Conservation (phyloP, 306 rosid species). For the Quercus parvula region DNA sequence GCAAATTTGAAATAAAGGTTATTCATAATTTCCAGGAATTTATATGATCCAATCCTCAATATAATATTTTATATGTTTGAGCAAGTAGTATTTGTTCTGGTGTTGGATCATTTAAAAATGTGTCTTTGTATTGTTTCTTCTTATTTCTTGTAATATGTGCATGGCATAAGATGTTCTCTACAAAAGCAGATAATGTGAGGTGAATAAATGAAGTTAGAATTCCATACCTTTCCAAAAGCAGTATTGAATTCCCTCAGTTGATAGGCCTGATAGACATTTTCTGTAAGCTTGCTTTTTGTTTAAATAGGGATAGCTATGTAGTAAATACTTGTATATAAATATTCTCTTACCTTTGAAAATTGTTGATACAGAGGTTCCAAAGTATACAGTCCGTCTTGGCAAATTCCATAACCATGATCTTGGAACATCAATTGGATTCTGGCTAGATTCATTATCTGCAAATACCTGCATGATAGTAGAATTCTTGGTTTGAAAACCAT, state of each 20-base stretch:
- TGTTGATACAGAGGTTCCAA: slow-evolving; percentile 79
- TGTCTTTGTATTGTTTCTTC: neutral
- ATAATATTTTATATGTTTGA: neutral
- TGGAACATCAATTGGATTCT: slow-evolving; percentile 68
- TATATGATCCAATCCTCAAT: neutral
- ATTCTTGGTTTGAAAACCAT: neutral
- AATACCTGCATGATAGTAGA: slow-evolving; percentile 57
- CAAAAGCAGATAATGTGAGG: slow-evolving; percentile 2
- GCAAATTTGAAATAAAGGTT: too few species aligned
- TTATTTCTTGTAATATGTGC: neutral
- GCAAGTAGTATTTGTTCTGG: neutral
- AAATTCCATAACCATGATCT: slow-evolving; percentile 88
- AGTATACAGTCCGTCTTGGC: slow-evolving; percentile 76
- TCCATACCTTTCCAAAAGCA: slow-evolving; percentile 98
- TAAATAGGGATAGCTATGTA: slow-evolving; percentile 14
- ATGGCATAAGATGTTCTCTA: neutral
- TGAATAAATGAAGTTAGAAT: slow-evolving; percentile 10
- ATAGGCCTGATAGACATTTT: slow-evolving; percentile 50
- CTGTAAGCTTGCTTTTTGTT: slow-evolving; percentile 18
- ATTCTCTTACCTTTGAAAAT: slow-evolving; percentile 62
- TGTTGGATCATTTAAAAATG: neutral
- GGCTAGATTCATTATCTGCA: slow-evolving; percentile 78
- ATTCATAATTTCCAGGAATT: neutral
- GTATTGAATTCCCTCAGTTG: slow-evolving; percentile 78
- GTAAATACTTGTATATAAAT: slow-evolving; percentile 11